A percentile compares a stretch with the other conserved stretches of the same genome.
These are phyloP conservation scores for Leccinum incarnatum DNA, from an alignment of 768 basidiomycete species.

Conservation along the genomic window DNA sequence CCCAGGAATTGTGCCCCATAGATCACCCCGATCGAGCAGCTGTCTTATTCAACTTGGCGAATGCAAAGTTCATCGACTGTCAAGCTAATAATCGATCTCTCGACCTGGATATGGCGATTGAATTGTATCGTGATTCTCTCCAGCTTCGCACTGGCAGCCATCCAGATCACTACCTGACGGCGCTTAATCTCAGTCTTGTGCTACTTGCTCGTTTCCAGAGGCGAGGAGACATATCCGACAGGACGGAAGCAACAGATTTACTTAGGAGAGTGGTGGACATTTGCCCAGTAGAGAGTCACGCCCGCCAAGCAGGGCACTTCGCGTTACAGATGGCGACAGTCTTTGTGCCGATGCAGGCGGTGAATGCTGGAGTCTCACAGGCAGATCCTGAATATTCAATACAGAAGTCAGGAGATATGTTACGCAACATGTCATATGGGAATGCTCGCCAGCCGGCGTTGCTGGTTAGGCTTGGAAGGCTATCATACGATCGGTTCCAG, in stretches of 20 bases:
- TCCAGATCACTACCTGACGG: not conserved
- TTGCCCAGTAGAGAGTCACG: not conserved
- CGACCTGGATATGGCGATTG: not conserved
- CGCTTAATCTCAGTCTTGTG: not conserved
- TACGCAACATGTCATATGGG: not conserved
- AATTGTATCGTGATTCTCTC: not conserved
- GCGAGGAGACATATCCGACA: not conserved
- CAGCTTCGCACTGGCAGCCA: not conserved
- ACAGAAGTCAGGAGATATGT: not conserved
- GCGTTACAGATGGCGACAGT: not conserved
- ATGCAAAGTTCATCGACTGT: not conserved
- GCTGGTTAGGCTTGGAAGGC: not conserved
- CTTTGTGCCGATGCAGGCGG: not conserved
- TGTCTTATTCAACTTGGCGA: not conserved
- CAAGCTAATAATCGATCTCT: not conserved
- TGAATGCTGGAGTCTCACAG: not conserved
- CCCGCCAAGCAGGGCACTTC: not conserved
- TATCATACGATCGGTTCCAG: not conserved
- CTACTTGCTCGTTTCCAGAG: not conserved
- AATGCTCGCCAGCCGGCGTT: not conserved
- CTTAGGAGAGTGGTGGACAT: not conserved
- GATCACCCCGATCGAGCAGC: not conserved
- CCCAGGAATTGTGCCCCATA: not conserved
- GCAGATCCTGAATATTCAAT: not conserved
- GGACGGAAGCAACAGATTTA: not conserved